Conservation (phyloP, 1,284 basidiomycete genomes). For the Ustilago tritici region DNA sequence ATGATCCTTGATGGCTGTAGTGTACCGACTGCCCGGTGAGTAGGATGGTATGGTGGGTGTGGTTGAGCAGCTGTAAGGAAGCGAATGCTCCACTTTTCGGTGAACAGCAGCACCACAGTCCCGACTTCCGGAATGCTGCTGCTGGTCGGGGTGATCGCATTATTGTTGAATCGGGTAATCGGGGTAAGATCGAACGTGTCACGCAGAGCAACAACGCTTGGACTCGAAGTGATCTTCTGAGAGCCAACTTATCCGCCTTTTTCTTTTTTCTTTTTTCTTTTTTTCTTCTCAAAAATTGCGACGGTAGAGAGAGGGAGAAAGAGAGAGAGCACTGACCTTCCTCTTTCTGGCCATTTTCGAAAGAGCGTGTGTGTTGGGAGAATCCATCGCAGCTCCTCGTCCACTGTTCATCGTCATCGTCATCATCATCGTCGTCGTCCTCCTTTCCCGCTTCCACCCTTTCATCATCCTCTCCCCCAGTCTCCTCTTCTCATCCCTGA, state of each 20-base stretch:
- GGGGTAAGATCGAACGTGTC: slow-evolving; percentile 17
- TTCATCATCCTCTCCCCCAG: neutral
- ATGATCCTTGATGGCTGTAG: slow-evolving; percentile 6
- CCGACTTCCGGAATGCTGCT: neutral
- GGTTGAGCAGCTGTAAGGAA: neutral
- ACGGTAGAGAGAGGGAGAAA: neutral
- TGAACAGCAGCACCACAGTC: neutral
- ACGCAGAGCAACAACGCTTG: neutral
- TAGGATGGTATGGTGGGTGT: neutral
- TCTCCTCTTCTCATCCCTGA: neutral
- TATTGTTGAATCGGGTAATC: slow-evolving; percentile 9
- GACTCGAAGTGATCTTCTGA: slow-evolving; percentile 23
- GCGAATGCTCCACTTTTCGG: slow-evolving; percentile 13
- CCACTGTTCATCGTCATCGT: neutral
- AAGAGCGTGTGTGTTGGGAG: neutral
- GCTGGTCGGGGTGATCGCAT: slow-evolving; percentile 13
- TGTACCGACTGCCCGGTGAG: neutral
- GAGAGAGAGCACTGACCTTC: slow-evolving; percentile 17
- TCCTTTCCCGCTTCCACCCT: neutral
- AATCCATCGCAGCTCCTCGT: neutral
- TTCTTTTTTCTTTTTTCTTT: slow-evolving; percentile 5
- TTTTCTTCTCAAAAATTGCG: slow-evolving; percentile 2
- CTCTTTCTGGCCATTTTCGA: neutral
- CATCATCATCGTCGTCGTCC: neutral
- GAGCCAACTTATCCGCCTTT: neutral